These are phyloP conservation scores for Mycena maculata DNA, from an alignment of 768 basidiomycete species.

Conservation along the genomic window DNA sequence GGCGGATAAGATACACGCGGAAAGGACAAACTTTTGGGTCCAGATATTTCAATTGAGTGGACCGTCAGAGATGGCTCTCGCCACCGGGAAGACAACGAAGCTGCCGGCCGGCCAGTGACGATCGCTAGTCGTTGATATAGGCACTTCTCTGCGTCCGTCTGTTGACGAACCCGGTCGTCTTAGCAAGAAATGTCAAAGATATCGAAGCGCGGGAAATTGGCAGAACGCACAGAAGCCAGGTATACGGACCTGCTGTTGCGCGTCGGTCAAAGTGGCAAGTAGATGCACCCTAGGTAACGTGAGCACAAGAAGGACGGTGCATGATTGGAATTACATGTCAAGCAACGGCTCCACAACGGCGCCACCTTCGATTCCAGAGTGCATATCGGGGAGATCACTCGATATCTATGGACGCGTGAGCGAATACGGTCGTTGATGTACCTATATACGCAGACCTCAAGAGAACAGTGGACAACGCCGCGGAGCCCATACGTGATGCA, in stretches of 20 bases:
- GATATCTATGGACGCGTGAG: conserved; percentile 62
- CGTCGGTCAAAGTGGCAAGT: conserved; percentile 75
- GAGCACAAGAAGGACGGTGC: neutral
- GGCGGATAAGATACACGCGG: neutral
- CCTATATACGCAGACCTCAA: conserved; percentile 62
- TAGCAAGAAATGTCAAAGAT: neutral
- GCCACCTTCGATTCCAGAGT: conserved; percentile 96
- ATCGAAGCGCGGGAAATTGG: neutral
- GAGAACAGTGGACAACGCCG: conserved; percentile 90
- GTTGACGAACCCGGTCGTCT: conserved; percentile 84
- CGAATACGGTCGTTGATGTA: neutral
- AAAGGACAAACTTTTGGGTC: conserved; percentile 72
- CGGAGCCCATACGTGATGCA: conserved; percentile 96
- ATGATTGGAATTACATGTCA: conserved; percentile 74
- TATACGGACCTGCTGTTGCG: conserved; percentile 69
- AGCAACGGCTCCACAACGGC: conserved; percentile 89
- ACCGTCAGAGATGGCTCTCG: conserved; percentile 91
- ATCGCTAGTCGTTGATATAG: conserved; percentile 77
- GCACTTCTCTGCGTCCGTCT: conserved; percentile 73
- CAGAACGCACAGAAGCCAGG: conserved; percentile 82
- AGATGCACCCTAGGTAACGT: conserved; percentile 75
- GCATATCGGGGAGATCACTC: conserved; percentile 81
- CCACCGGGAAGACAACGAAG: conserved; percentile 84
- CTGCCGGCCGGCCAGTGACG: conserved; percentile 74
- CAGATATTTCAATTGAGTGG: conserved; percentile 86